A percentile compares a stretch with the other conserved stretches of the same genome.
These are phyloP conservation scores for Mortierella sp. DNA, from an alignment of 371 early-diverging fungal genomes.

Conservation along the genomic window DNA sequence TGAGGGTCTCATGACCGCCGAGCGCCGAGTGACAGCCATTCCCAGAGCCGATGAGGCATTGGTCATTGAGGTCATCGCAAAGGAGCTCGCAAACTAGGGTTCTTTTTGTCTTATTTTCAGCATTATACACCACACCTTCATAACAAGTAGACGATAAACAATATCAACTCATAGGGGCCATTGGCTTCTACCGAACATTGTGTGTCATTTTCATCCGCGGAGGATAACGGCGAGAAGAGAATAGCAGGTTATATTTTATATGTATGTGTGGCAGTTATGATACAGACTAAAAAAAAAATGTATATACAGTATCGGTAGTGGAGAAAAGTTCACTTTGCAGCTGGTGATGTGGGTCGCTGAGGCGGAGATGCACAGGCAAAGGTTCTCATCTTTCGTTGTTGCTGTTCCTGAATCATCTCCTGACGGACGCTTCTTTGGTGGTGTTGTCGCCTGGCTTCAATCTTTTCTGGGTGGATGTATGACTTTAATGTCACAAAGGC, in stretches of 20 bases:
- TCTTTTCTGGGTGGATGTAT: slow-evolving; percentile 42
- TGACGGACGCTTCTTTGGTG: slow-evolving; percentile 34
- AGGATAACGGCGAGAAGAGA: too few species aligned
- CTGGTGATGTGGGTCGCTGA: slow-evolving; percentile 2
- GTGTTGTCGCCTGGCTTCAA: slow-evolving; percentile 41
- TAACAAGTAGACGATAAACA: too few species aligned
- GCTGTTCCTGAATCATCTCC: slow-evolving; percentile 46
- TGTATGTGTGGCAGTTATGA: too few species aligned
- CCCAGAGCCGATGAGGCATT: slow-evolving; percentile 68
- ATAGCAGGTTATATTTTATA: too few species aligned
- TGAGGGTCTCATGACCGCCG: slow-evolving; percentile 75
- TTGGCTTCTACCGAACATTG: too few species aligned
- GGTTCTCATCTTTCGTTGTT: slow-evolving; percentile 24
- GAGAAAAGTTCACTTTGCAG: slow-evolving; percentile 1
- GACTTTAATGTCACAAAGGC: slow-evolving; percentile 50
- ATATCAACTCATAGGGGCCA: too few species aligned
- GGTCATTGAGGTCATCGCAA: slow-evolving; percentile 70
- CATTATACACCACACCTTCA: too few species aligned
- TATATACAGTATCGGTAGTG: neutral
- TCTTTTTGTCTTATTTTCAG: slow-evolving; percentile 1
- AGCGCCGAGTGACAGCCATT: slow-evolving; percentile 69
- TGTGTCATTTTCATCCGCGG: too few species aligned
- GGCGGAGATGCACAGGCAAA: slow-evolving; percentile 20
- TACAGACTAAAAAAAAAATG: too few species aligned
- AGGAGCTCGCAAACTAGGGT: slow-evolving; percentile 56